phyloP scores from a whole-genome alignment of 2,329 filamentous ascomycete species.

The Cladosporium sp. region DNA sequence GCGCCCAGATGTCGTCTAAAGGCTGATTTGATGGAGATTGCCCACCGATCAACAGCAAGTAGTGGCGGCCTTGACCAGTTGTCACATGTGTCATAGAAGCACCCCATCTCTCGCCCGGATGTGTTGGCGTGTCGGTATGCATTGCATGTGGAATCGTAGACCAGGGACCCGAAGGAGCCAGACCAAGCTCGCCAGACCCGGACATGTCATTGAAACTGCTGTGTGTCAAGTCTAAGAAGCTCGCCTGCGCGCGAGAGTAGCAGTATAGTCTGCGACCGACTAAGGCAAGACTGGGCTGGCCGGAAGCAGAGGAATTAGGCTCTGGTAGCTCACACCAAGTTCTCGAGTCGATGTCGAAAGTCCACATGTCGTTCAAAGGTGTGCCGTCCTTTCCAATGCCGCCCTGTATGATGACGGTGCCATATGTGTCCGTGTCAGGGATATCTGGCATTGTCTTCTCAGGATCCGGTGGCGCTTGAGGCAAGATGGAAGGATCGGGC shows the following conservation, averaged over 20 bases:
- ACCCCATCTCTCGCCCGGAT: slow-evolving; percentile 41
- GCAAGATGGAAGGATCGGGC: slow-evolving; percentile 25
- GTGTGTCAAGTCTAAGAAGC: slow-evolving; percentile 19
- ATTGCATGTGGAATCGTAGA: slow-evolving; percentile 33
- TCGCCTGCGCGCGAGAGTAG: slow-evolving; percentile 16
- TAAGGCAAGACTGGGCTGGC: slow-evolving; percentile 38
- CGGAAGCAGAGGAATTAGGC: slow-evolving; percentile 30
- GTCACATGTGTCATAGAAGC: slow-evolving; percentile 45
- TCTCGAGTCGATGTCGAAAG: slow-evolving; percentile 28
- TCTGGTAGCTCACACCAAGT: slow-evolving; percentile 50
- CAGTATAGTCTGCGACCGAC: slow-evolving; percentile 39
- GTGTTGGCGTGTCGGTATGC: slow-evolving; percentile 34
- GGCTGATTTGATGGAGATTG: slow-evolving; percentile 23
- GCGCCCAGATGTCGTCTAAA: slow-evolving; percentile 47
- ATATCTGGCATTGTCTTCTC: slow-evolving; percentile 39
- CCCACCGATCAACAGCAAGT: slow-evolving; percentile 51
- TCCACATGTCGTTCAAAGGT: slow-evolving; percentile 44
- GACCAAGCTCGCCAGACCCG: slow-evolving; percentile 14
- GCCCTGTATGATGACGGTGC: slow-evolving; percentile 50
- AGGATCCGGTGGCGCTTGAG: slow-evolving; percentile 40
- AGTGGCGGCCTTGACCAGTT: slow-evolving; percentile 51
- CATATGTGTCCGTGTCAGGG: slow-evolving; percentile 38
- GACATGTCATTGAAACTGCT: slow-evolving; percentile 13
- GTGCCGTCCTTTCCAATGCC: slow-evolving; percentile 33
- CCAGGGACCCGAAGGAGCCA: slow-evolving; percentile 35